Evolutionary conservation across 2,329 filamentous ascomycete genomes (phyloP), one percentile per base, ranked within the genome.

Genomic region (Penicillium decumbens): DNA sequence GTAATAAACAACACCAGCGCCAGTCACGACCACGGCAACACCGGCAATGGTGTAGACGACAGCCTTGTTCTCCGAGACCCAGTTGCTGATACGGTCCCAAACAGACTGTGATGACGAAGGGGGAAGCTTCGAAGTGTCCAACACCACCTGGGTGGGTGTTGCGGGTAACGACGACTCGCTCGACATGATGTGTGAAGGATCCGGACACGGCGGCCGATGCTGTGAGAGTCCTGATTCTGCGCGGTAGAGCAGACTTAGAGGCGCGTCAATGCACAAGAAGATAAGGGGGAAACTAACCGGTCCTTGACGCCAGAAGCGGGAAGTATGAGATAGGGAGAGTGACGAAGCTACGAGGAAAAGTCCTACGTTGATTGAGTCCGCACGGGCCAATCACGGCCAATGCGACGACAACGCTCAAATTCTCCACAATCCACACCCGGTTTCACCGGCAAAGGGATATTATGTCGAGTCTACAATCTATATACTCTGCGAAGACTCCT

Each of bases 31-130:
- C 41, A 95, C 81, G 46, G 92, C 92, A 52, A 95, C 88, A 65
- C 93, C 93, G 48, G 92, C 93, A 73, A 97, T 89, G 60, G 93
- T 96, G 74, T 96, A 98, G 56, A 95, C 91, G 47, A 92, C 81
- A 41, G 89, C 87, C 77, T 96, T 97, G 76, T 98, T 91, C 70
- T 97, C 92, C 2, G 90, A 88, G 12, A 88, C 90, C 92, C 93
- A 98, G 66, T 78, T 85, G 59, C 90, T 87, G 73, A 96, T 77
- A 65, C 91, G 86, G 72, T 95, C 89, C 90, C 90, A 95, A 48
- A 93, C 75, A 41, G 88, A 86, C 51, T 85, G 81, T 54, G 85
- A 80, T 50, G 73, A 72, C 40, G 73, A 62, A 40, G 73, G 67
- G 32, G 78, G 66, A 40, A 73, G 63, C 43, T 66, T 66, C 49